Conservation (phyloP, 2,329 filamentous ascomycete genomes). For the Xylaria sp. region DNA sequence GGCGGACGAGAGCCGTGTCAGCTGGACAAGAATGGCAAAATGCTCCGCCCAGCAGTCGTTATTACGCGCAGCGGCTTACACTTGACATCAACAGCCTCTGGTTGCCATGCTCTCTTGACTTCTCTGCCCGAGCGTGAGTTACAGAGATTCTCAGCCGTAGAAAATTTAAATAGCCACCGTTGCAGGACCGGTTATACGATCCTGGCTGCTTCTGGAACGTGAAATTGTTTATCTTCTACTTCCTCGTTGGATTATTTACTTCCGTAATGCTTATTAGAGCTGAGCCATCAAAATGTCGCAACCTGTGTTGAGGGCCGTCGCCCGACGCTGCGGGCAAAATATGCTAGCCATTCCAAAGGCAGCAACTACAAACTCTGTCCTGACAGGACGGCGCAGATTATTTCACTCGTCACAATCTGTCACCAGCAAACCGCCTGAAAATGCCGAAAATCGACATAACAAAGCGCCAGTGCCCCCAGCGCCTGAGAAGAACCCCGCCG, state of each 20-base stretch:
- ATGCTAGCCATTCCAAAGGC: neutral
- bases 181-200: neutral
- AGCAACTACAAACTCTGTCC: neutral
- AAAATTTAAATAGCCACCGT: neutral
- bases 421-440: neutral
- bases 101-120: neutral
- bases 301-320: neutral
- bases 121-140: neutral
- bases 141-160: neutral
- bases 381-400: neutral
- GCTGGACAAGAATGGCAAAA: neutral
- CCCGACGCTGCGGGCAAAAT: conserved; percentile 5
- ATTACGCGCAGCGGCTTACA: neutral
- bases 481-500: conserved; percentile 35
- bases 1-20: neutral
- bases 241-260: neutral
- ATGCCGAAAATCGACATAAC: neutral
- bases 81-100: neutral
- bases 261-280: neutral
- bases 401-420: conserved; percentile 7
- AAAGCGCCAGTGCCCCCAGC: conserved; percentile 33
- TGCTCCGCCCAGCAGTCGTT: neutral
- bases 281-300: conserved; percentile 14
- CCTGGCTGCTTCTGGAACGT: neutral
- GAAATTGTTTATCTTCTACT: neutral